These are phyloP conservation scores for Cryptococcus neoformans DNA, from an alignment of 1,284 basidiomycete species.

Conservation along the genomic window DNA sequence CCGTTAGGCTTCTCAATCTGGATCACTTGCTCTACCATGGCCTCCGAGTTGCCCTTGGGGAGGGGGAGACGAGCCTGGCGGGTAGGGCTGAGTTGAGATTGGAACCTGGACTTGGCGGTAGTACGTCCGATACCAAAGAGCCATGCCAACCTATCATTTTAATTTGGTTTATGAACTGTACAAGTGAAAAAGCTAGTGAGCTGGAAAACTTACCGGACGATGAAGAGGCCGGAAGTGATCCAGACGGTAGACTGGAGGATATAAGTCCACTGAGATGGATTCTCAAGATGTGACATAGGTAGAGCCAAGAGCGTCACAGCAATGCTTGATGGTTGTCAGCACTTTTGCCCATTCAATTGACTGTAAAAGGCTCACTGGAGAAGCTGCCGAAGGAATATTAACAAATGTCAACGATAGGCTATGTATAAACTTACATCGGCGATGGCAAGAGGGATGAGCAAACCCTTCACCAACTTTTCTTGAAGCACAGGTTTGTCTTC, in stretches of 20 bases:
- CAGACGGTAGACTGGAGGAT: constrained; percentile 46
- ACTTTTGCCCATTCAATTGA: neutral
- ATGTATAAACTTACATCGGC: constrained; percentile 40
- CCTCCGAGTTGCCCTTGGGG: constrained; percentile 7
- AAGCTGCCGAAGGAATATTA: constrained; percentile 4
- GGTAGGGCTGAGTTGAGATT: neutral
- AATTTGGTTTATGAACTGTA: neutral
- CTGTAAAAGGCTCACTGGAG: constrained; percentile 14
- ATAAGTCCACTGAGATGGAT: constrained; percentile 42
- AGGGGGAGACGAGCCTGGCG: constrained; percentile 8
- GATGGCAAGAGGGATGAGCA: constrained; percentile 44
- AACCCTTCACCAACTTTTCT: constrained; percentile 36
- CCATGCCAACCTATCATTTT: constrained; percentile 9
- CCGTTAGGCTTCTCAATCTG: neutral
- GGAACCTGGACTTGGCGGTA: neutral
- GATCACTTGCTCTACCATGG: constrained; percentile 5
- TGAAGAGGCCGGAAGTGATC: constrained; percentile 41
- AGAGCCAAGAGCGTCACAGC: constrained; percentile 31
- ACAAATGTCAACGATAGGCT: constrained; percentile 3
- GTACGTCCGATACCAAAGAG: constrained; percentile 10
- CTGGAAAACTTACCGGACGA: constrained; percentile 31
- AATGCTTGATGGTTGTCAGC: constrained; percentile 20
- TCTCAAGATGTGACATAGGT: constrained; percentile 24
- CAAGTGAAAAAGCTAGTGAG: neutral
- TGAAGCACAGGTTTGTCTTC: constrained; percentile 20